Evolutionary conservation across 2,329 filamentous ascomycete genomes (phyloP), one percentile per base, ranked within the genome.

Genomic region (Amauroascus niger): DNA sequence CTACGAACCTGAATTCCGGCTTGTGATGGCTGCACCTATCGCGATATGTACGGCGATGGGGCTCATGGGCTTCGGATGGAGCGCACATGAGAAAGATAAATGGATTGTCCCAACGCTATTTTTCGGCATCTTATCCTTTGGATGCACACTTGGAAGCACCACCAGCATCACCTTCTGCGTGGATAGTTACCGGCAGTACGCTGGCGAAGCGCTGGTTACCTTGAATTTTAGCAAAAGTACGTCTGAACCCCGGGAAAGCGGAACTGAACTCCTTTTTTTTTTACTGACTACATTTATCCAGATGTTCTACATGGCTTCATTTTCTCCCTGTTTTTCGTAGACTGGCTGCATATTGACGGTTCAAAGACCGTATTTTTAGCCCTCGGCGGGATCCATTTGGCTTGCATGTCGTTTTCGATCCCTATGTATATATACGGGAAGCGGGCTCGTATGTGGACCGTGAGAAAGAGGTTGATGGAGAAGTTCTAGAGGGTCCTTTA

Each of bases 11-110:
- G 91, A 97, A 68, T 97, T 94, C 64, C 81, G 90, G 6, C 79
- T 95, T 0, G 79, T 95, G 41, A 95, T 97, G 91, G 87, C 82
- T 0, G 70, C 84, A 2, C 91, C 90, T 0, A 83, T 96, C 30
- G 75, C 84, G 0, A 63, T 96, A 52, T 82, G 82, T 2, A 96
- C 90, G 0, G 81, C 83, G 1, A 81, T 91, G 30, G 93, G 93
- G 0, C 78, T 97, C 14, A 95, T 96, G 83, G 91, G 89, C 1
- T 97, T 93, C 64, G 91, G 91, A n/a, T 97, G 91, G 93, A 89
- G 86, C 8, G 88, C 86, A 0, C 69, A 88, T 58, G 78, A 83
- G 54, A 76, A 76, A 22, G 82, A 96, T 63, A 75, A 78, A 20
- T 97, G 87, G 87, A 94, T 95, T 50, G 87, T 95, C 0, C 93